Conservation (phyloP, 2,329 filamentous ascomycete species). For the Fusarium pilosicola region DNA sequence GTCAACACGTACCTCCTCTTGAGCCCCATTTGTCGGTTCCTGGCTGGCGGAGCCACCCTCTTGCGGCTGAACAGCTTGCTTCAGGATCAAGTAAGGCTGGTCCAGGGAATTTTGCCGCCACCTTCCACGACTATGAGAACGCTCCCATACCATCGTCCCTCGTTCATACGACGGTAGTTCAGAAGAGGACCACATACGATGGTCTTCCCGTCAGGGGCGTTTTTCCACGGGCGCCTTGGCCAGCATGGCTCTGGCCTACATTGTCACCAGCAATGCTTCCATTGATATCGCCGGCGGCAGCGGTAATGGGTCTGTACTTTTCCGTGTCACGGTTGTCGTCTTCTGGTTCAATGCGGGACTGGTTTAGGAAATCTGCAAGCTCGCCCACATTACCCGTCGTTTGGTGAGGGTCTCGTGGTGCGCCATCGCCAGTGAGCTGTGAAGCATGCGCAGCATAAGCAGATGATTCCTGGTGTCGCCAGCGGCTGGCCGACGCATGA, state of each 20-base stretch:
- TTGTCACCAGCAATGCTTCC: conserved; percentile 8
- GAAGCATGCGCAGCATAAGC: conserved; percentile 63
- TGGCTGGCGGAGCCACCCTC: conserved; percentile 36
- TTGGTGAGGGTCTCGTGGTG: conserved; percentile 46
- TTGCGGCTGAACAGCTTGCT: conserved; percentile 50
- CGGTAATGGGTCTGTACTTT: conserved; percentile 60
- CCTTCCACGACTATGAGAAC: conserved; percentile 84
- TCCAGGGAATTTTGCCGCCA: conserved; percentile 68
- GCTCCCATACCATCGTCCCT: conserved; percentile 82
- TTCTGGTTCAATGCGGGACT: conserved; percentile 59
- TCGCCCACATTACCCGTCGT: conserved; percentile 58
- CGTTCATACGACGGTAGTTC: conserved; percentile 81
- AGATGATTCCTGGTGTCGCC: conserved; percentile 72
- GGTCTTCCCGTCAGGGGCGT: conserved; percentile 61
- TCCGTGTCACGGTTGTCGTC: conserved; percentile 46
- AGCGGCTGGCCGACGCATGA: conserved; percentile 65
- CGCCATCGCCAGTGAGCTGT: conserved; percentile 39
- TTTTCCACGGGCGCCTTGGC: conserved; percentile 17
- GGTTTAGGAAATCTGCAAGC: conserved; percentile 67
- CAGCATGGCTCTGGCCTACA: conserved; percentile 46
- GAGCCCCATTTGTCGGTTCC: conserved; percentile 43
- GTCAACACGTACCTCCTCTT: conserved; percentile 56
- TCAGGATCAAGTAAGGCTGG: conserved; percentile 68
- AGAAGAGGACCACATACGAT: conserved; percentile 78
- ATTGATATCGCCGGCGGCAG: conserved; percentile 49